phyloP scores from a whole-genome alignment of 2,329 filamentous ascomycete species.

The Hypoxylon rubiginosum region DNA sequence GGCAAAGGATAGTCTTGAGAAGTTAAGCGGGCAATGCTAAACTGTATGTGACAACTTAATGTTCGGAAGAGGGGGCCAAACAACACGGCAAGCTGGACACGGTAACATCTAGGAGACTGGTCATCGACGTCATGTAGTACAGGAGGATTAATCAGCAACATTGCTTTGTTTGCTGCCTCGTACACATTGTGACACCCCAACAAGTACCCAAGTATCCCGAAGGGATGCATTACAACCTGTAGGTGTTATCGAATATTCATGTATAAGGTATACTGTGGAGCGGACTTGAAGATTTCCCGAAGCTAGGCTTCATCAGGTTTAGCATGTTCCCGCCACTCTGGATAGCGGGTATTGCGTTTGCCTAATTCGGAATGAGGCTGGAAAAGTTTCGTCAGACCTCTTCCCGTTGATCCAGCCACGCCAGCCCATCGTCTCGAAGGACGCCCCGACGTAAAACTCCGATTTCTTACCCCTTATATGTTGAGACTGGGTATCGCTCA shows the following conservation, averaged over 20 bases:
- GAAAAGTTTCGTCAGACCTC: not conserved
- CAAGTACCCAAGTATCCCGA: not conserved
- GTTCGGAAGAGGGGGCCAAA: not conserved
- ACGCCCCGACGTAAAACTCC: not conserved
- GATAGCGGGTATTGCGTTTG: not conserved
- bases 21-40: too few species aligned
- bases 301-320: not conserved
- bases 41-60: not conserved
- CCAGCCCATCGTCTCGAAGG: not conserved
- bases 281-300: constrained; percentile 3
- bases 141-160: not conserved
- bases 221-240: not conserved
- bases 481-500: not conserved
- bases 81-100: not conserved
- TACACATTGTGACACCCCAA: too few species aligned
- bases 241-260: not conserved
- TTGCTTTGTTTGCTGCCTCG: not conserved
- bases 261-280: not conserved
- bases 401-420: not conserved
- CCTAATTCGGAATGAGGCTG: not conserved
- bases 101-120: not conserved
- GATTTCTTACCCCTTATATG: not conserved
- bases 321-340: constrained; percentile 4
- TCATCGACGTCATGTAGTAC: not conserved
- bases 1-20: too few species aligned